These are phyloP conservation scores for Aspergillus versicolor DNA, from an alignment of 2,329 filamentous ascomycete genomes.

Conservation along the genomic window DNA sequence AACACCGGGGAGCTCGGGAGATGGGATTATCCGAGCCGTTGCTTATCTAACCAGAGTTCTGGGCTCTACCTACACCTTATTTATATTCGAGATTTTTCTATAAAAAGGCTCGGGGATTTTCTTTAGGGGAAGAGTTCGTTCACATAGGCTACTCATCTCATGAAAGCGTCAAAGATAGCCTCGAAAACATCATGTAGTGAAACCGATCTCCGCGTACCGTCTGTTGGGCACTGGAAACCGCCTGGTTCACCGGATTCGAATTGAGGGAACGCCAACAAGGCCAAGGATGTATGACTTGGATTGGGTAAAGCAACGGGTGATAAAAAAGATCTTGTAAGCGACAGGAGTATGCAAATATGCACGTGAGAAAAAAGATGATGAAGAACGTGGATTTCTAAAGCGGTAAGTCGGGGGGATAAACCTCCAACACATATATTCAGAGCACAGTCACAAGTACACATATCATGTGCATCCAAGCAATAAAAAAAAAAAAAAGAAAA, in stretches of 20 bases:
- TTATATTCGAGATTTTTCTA: too few relatives aligned
- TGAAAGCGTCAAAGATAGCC: background rate
- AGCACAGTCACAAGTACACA: slow-evolving; percentile 21
- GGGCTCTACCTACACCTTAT: background rate
- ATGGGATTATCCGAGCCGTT: slow-evolving; percentile 21
- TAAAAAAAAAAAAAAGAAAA: slow-evolving; percentile 20
- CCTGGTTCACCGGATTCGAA: background rate
- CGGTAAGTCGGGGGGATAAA: slow-evolving; percentile 31
- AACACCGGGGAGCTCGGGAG: slow-evolving; percentile 17
- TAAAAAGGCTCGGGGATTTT: background rate
- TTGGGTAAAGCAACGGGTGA: slow-evolving; percentile 6
- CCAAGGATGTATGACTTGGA: slow-evolving; percentile 18
- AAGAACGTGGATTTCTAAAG: slow-evolving; percentile 30
- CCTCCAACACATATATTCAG: slow-evolving; percentile 29
- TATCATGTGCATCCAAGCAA: slow-evolving; percentile 22
- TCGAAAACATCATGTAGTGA: background rate
- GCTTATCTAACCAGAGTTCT: slow-evolving; percentile 17
- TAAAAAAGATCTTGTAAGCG: slow-evolving; percentile 9
- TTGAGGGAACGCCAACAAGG: background rate
- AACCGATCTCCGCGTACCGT: background rate
- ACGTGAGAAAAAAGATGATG: background rate
- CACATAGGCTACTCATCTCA: background rate
- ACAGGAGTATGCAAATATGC: slow-evolving; percentile 8
- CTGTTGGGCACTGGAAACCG: too few relatives aligned
- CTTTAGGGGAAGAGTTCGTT: background rate